Conservation (phyloP, 73 alveolate genomes). For the Urostyla sp. region DNA sequence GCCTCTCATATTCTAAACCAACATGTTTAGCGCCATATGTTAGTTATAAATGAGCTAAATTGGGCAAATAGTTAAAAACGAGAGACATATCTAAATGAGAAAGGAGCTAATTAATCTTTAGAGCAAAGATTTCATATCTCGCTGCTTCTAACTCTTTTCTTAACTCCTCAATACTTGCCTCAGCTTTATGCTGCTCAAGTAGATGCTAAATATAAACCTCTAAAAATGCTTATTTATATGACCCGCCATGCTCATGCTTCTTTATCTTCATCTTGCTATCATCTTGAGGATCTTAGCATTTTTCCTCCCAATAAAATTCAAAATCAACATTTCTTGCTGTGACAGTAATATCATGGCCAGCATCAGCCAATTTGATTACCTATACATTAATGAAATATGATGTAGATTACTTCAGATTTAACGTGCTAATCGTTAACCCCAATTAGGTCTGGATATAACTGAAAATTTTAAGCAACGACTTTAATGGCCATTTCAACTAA, state of each 20-base stretch:
- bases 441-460: constrained; percentile 75
- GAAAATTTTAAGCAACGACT: constrained; percentile 81
- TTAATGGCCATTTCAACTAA: constrained; percentile 78
- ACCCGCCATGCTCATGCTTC: constrained; percentile 81
- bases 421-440: constrained; percentile 73
- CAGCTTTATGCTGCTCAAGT: constrained; percentile 67
- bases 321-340: constrained; percentile 78
- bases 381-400: neutral
- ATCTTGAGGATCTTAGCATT: constrained; percentile 71
- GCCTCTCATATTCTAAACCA: constrained; percentile 84
- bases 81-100: constrained; percentile 85
- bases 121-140: constrained; percentile 74
- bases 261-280: constrained; percentile 70
- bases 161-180: constrained; percentile 64
- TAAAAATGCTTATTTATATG: constrained; percentile 80
- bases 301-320: constrained; percentile 82
- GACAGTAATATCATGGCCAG: constrained; percentile 68
- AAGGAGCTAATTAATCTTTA: constrained; percentile 76
- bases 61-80: constrained; percentile 74
- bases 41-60: constrained; percentile 71
- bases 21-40: constrained; percentile 85
- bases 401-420: neutral
- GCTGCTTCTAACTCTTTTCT: constrained; percentile 74
- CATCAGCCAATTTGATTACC: constrained; percentile 72
- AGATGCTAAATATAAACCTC: constrained; percentile 79